Conservation (phyloP, 1,284 basidiomycete genomes). For the Naganishia albida region DNA sequence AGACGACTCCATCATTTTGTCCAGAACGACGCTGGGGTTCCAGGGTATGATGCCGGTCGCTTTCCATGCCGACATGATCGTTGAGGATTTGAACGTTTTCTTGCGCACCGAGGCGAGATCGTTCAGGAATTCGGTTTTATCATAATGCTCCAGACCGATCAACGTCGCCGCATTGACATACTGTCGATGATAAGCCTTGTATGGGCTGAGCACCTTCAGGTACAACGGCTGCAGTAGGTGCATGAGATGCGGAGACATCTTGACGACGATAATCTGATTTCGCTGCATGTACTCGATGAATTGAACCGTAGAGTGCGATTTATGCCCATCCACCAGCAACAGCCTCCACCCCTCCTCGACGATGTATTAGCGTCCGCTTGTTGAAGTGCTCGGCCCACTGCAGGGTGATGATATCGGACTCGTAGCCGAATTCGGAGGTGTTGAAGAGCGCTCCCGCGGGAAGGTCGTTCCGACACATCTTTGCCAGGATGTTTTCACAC, state of each 20-base stretch:
- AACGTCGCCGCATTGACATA: neutral
- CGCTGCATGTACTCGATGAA: neutral
- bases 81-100: neutral
- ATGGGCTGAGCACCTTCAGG: neutral
- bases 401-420: no score
- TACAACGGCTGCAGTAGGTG: slow-evolving; percentile 10
- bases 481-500: no score
- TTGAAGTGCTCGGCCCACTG: no score
- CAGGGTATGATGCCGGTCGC: neutral
- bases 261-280: neutral
- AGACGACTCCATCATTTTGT: neutral
- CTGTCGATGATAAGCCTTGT: neutral
- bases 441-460: no score
- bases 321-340: neutral
- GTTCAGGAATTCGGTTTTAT: neutral
- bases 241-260: neutral
- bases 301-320: neutral
- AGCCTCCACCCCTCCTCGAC: neutral
- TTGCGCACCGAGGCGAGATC: neutral
- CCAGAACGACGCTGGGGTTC: neutral
- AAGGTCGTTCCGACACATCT: no score
- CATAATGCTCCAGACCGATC: neutral
- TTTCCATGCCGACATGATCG: neutral
- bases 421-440: no score
- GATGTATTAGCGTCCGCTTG: no score